Base-by-base conservation (phyloP, 2,329 filamentous ascomycete genomes). In the Sphaerulina vaccinii region DNA sequence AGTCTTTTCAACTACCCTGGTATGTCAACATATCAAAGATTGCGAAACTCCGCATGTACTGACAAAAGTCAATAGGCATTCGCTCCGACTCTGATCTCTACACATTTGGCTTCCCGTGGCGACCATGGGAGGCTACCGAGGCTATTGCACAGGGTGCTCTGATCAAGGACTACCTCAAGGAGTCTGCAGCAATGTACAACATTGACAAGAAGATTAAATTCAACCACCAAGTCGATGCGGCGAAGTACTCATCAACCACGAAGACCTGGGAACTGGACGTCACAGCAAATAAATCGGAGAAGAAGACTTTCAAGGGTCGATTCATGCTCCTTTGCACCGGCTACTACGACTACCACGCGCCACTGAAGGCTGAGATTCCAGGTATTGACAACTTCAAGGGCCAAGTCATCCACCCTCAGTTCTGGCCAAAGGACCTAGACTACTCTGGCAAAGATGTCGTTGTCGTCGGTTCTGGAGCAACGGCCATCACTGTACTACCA, bases 401-500 rank as follows among this genome's bases (percentile, higher is more conserved):
- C 24, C 67, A 75, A 33, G 71, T 82, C 11, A 73, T 87, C 1
- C 86, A 89, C 56, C 86, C 87, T 1, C 86, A 90, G 60, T 88
- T 87, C 70, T 92, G 88, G 88, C 86, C 86, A 0, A 73, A 85
- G 50, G 76, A 83, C 41, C 71, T 87, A 33, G 79, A 88, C 62
- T 86, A 86, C 65, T 70, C 75, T 5, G 75, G 76, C 66, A 89
- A 90, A 69, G 80, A 81, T 38, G 75, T 92, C 18, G 79, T 88
- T 37, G 76, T 92, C 52, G 81, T 93, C 56, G 88, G 88, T 13
- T 86, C 81, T 13, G 90, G 90, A 6, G 89, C 89, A 2, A 95
- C 90, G 0, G 86, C 88, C 5, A 72, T 92, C 42, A 93, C 89
- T 0, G 76, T 95, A 1, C 68, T 95, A 2, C 90, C 89, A 0